These are phyloP conservation scores for Polyplosphaeria fusca DNA, from an alignment of 495 filamentous ascomycete species.

Conservation along the genomic window DNA sequence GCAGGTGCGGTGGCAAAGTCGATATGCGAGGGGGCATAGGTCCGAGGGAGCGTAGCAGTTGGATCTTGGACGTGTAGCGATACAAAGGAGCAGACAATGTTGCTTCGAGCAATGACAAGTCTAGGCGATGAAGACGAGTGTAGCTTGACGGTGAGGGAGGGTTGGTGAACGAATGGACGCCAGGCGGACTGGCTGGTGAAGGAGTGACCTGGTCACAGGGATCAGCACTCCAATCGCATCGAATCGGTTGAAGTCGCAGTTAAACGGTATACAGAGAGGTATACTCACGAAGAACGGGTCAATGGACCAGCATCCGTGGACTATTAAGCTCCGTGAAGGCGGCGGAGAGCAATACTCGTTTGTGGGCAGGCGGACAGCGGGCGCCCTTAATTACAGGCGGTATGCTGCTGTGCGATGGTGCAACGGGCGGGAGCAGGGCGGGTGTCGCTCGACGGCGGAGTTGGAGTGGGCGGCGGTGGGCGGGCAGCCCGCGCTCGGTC, in stretches of 20 bases:
- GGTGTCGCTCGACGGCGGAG: conserved; percentile 1
- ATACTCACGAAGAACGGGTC: conserved; percentile 22
- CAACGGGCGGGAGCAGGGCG: neutral
- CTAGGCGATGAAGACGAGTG: conserved; percentile 33
- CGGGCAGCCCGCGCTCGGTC: neutral
- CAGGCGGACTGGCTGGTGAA: conserved; percentile 28
- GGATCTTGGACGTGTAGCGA: conserved; percentile 10
- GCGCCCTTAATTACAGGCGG: conserved; percentile 10
- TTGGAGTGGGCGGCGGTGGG: neutral
- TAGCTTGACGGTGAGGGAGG: conserved; percentile 9
- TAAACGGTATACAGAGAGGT: neutral
- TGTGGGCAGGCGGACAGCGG: conserved; percentile 3
- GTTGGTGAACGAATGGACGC: conserved; percentile 33
- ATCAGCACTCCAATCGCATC: conserved; percentile 26
- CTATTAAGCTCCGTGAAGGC: neutral
- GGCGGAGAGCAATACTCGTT: neutral
- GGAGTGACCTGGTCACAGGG: conserved; percentile 20
- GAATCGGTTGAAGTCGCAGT: conserved; percentile 16
- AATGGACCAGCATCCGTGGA: conserved; percentile 19
- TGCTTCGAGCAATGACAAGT: conserved; percentile 16
- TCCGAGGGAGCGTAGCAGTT: conserved; percentile 21
- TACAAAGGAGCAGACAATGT: conserved; percentile 24
- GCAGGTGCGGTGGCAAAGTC: conserved; percentile 17
- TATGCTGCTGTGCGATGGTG: conserved; percentile 20
- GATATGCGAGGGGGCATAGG: conserved; percentile 8